Base-by-base conservation (phyloP, 2,329 filamentous ascomycete species). In the Talaromyces sp. region DNA sequence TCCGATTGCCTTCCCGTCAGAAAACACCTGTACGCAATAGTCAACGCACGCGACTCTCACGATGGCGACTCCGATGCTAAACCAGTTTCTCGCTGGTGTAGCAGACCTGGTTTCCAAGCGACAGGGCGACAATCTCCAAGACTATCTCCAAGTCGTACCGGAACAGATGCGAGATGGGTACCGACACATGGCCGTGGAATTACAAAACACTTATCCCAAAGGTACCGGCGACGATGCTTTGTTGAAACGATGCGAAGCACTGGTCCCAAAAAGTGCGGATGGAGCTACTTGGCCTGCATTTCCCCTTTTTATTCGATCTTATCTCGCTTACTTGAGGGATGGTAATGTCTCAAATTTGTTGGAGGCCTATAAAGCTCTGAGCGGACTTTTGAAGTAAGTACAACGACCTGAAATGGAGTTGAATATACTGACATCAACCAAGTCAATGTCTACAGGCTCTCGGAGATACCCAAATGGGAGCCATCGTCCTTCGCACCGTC, bases 391-490 rank as follows among this genome's bases (percentile, higher is more conserved):
- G 58, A 90, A 90, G 90, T 93, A 82, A 73, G 89, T 60, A 10
- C 31, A 60, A 8, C 62, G 22, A 16, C 13, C 19, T 6, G 14
- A 33, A 19, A 27, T 31, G 24, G 2, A 39, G 35, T 45, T 8
- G 16, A 41, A 59, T 45, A 7, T 49, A 63, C 13, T 43, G n/a
- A 49, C n/a, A 22, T 19, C 7, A 19, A 35, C 22, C 22, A 57
- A 94, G 92, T 73, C 90, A 93, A 71, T 95, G 90, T 70, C 90
- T 92, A 31, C 90, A 90, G 22, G 93, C 93, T 0, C 86, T 97
- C 57, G 87, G 88, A 7, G 90, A 97, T 72, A 87, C 90, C 1
- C 89, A 88, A 13, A 89, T 93, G 74, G 94, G 94, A 37, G 86
- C 89, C 35, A 85, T 97, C 71, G 87, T 97, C 71, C 86, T 97